These are phyloP conservation scores for Tricholoma sp. DNA, from an alignment of 768 basidiomycete genomes.

Conservation along the genomic window DNA sequence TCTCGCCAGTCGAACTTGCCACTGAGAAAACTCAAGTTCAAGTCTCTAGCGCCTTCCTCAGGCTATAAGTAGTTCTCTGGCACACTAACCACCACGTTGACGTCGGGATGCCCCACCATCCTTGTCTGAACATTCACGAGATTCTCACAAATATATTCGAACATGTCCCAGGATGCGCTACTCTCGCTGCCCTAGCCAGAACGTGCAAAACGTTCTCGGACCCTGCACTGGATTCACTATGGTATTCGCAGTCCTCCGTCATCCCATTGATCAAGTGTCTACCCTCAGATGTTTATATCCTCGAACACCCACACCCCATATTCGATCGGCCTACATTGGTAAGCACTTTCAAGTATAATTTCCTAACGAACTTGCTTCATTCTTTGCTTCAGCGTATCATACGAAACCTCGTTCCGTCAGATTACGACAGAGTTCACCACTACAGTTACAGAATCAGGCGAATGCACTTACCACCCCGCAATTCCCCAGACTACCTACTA, in stretches of 20 bases:
- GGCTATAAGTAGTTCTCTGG: too few relatives aligned
- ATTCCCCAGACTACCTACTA: background rate
- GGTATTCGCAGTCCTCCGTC: conserved; percentile 8
- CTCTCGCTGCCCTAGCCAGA: conserved; percentile 8
- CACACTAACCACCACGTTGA: too few relatives aligned
- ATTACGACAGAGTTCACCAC: conserved; percentile 4
- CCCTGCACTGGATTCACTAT: conserved; percentile 13
- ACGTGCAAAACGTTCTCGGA: conserved; percentile 11
- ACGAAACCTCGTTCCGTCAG: background rate
- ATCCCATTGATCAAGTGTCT: conserved; percentile 4
- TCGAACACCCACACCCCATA: background rate
- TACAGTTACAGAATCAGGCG: conserved; percentile 7
- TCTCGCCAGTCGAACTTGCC: too few relatives aligned
- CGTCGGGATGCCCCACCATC: background rate
- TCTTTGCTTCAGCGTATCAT: background rate
- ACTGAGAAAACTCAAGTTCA: too few relatives aligned
- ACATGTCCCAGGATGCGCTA: background rate
- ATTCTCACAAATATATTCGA: conserved; percentile 6
- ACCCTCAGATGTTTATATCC: background rate
- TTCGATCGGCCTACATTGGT: background rate
- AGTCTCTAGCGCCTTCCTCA: too few relatives aligned
- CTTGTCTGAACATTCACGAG: conserved; percentile 11
- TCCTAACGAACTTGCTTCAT: too few relatives aligned
- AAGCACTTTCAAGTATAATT: background rate
- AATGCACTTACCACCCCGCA: background rate